A percentile compares a stretch with the other conserved stretches of the same genome.
These are phyloP conservation scores for Knoxdaviesia proteae DNA, from an alignment of 2,329 filamentous ascomycete species.

Conservation along the genomic window DNA sequence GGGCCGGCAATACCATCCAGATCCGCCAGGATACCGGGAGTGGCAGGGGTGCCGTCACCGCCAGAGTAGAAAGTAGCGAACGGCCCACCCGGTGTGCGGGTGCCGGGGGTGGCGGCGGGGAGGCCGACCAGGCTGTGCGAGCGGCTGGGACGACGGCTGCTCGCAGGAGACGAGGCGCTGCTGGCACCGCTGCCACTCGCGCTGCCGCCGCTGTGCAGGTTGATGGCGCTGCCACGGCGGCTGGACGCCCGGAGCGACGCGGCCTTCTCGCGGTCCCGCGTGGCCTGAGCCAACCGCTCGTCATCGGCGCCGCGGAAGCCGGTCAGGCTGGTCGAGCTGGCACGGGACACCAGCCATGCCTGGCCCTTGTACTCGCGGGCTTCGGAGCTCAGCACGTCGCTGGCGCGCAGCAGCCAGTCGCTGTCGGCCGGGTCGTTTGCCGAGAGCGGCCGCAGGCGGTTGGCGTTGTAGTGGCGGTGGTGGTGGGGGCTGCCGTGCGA, in stretches of 20 bases:
- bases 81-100: not conserved
- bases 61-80: not conserved
- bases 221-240: slow-evolving; percentile 22
- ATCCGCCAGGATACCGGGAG: no score
- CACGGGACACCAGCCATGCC: slow-evolving; percentile 43
- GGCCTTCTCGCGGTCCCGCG: slow-evolving; percentile 28
- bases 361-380: slow-evolving; percentile 48
- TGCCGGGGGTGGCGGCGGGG: slow-evolving; percentile 7
- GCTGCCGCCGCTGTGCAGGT: slow-evolving; percentile 12
- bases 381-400: slow-evolving; percentile 39
- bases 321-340: slow-evolving; percentile 40
- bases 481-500: slow-evolving; percentile 4
- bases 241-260: slow-evolving; percentile 25
- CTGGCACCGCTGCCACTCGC: no score
- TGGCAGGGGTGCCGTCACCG: no score
- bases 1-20: slow-evolving; percentile 21
- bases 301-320: slow-evolving; percentile 30
- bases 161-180: slow-evolving; percentile 11
- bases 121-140: slow-evolving; percentile 23
- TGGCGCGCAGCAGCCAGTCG: slow-evolving; percentile 45
- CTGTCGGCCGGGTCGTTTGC: slow-evolving; percentile 23
- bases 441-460: no score
- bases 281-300: slow-evolving; percentile 24
- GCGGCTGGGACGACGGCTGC: slow-evolving; percentile 28
- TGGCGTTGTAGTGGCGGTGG: slow-evolving; percentile 2